Percentiles rank a stretch among this genome's conserved stretches.
Conservation (phyloP, 2,329 filamentous ascomycete species). For the Cordyceps sp. region DNA sequence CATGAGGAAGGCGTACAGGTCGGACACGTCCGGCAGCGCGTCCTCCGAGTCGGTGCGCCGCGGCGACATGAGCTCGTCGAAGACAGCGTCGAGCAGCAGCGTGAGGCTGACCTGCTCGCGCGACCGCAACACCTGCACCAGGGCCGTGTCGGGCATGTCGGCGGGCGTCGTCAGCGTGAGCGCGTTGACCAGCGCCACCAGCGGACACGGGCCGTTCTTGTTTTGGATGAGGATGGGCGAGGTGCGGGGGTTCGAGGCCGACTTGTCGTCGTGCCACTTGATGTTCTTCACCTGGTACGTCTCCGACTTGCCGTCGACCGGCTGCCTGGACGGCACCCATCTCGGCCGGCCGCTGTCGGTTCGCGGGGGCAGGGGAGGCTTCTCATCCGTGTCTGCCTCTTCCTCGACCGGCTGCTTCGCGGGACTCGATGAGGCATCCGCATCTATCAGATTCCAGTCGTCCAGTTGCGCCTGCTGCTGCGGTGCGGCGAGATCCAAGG, state of each 20-base stretch:
- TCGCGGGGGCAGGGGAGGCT: constrained; percentile 22
- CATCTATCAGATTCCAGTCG: constrained; percentile 36
- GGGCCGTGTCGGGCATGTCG: constrained; percentile 42
- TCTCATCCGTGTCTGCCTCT: constrained; percentile 5
- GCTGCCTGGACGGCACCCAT: constrained; percentile 23
- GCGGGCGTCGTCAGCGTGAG: constrained; percentile 67
- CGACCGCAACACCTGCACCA: constrained; percentile 61
- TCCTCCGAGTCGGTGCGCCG: constrained; percentile 44
- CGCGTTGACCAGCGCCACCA: constrained; percentile 86
- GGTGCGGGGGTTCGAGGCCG: constrained; percentile 45
- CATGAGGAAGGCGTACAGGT: constrained; percentile 75
- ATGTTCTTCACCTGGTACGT: constrained; percentile 91
- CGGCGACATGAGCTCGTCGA: constrained; percentile 81
- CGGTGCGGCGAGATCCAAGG: constrained; percentile 5
- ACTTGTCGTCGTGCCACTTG: constrained; percentile 56
- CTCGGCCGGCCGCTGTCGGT: constrained; percentile 11
- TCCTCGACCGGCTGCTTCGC: constrained; percentile 4
- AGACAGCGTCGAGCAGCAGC: constrained; percentile 71
- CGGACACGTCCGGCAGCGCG: constrained; percentile 67
- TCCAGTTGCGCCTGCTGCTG: constrained; percentile 14
- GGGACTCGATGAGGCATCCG: constrained; percentile 14
- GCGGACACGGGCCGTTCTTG: constrained; percentile 81
- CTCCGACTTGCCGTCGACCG: constrained; percentile 39
- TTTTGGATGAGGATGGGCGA: constrained; percentile 88
- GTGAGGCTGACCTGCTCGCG: constrained; percentile 80